Conservation (phyloP, 257 asterid species). For the Solanum sitiens region DNA sequence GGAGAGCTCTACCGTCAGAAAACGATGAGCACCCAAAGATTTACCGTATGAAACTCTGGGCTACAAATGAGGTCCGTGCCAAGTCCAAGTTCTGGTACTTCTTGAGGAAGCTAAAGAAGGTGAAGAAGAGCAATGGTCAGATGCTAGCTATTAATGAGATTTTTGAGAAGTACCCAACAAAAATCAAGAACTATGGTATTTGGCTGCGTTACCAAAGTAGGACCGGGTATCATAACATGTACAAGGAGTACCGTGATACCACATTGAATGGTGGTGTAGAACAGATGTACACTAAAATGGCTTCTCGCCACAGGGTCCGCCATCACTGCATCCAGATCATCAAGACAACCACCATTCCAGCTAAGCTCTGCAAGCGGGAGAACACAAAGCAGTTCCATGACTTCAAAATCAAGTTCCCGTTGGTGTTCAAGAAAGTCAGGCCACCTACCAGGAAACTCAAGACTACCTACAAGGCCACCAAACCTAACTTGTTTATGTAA, state of each 20-base stretch:
- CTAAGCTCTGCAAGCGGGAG: slow-evolving; percentile 90
- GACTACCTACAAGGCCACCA: slow-evolving; percentile 60
- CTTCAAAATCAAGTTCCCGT: slow-evolving; percentile 70
- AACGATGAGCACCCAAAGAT: slow-evolving; percentile 75
- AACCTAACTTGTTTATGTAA: slow-evolving; percentile 57
- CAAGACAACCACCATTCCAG: slow-evolving; percentile 82
- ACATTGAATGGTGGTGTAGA: slow-evolving; percentile 83
- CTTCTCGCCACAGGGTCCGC: slow-evolving; percentile 91
- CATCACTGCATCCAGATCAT: slow-evolving; percentile 75
- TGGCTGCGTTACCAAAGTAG: slow-evolving; percentile 91
- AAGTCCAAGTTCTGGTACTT: slow-evolving; percentile 89
- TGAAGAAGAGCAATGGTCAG: slow-evolving; percentile 84
- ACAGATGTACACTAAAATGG: slow-evolving; percentile 96
- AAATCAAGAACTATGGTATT: slow-evolving; percentile 76
- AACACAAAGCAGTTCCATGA: slow-evolving; percentile 72
- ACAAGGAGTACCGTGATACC: slow-evolving; percentile 86
- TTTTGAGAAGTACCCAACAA: slow-evolving; percentile 83
- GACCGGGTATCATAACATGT: slow-evolving; percentile 88
- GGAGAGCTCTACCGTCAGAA: slow-evolving; percentile 87
- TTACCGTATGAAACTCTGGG: slow-evolving; percentile 95
- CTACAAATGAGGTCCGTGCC: slow-evolving; percentile 89
- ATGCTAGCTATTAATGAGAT: slow-evolving; percentile 89
- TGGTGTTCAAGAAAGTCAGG: slow-evolving; percentile 56
- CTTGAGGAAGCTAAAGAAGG: slow-evolving; percentile 86
- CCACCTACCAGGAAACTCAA: slow-evolving; percentile 65